These are phyloP conservation scores for Sisymbrium irio DNA, from an alignment of 345 rosid genomes.

Conservation along the genomic window DNA sequence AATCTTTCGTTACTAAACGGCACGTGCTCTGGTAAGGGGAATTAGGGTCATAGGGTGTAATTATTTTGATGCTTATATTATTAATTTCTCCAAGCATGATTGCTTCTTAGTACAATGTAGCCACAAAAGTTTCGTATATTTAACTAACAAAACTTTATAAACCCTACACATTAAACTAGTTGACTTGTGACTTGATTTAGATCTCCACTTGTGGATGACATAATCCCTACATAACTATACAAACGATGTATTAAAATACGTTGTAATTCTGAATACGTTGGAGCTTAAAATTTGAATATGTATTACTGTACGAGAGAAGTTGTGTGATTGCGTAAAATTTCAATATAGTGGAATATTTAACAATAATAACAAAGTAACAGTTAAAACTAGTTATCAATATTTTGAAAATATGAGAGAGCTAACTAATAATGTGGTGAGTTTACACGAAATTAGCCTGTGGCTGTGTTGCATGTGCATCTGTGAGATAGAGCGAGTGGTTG, in stretches of 20 bases:
- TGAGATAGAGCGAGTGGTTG: constrained; percentile 19
- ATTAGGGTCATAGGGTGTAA: constrained; percentile 13
- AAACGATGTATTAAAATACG: neutral
- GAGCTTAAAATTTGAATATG: neutral
- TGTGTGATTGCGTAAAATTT: neutral
- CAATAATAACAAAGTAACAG: neutral
- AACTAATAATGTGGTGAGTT: neutral
- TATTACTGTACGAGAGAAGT: neutral
- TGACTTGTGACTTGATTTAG: constrained; percentile 9
- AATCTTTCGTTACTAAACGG: neutral
- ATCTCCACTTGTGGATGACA: neutral
- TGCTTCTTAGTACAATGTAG: constrained; percentile 4
- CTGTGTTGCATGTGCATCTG: constrained; percentile 31
- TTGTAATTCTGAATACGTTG: neutral
- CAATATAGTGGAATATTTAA: neutral
- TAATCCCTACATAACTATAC: neutral
- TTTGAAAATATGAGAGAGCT: neutral
- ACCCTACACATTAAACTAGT: neutral
- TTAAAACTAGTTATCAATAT: neutral
- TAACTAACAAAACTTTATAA: neutral
- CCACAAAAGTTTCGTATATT: neutral
- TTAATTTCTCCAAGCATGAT: constrained; percentile 11
- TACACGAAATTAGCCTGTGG: constrained; percentile 8
- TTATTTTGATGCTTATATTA: neutral
- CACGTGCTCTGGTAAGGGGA: constrained; percentile 23